These are phyloP conservation scores for Salvia splendens DNA, from an alignment of 257 asterid species.

Conservation along the genomic window DNA sequence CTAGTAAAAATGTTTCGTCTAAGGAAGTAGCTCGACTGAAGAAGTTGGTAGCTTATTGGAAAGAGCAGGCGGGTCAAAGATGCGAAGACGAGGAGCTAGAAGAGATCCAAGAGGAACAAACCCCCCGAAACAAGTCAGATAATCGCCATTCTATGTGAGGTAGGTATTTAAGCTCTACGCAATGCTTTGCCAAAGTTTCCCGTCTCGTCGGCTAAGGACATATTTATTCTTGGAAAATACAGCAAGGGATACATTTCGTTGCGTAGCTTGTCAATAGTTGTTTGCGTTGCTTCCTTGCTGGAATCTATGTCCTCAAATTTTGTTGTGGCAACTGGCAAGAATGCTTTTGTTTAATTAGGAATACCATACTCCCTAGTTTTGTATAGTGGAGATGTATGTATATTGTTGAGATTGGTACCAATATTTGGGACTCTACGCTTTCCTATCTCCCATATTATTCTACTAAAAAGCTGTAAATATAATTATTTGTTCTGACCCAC, in stretches of 20 bases:
- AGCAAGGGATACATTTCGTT: conserved; percentile 16
- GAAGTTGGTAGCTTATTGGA: conserved; percentile 82
- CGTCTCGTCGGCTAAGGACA: conserved; percentile 23
- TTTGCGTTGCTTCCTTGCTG: conserved; percentile 31
- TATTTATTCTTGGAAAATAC: not conserved
- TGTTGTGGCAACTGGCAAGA: conserved; percentile 37
- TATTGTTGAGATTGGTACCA: conserved; percentile 32
- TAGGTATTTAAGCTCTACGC: conserved; percentile 14
- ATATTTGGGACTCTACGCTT: conserved; percentile 28
- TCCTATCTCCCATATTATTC: conserved; percentile 7
- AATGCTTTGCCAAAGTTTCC: conserved; percentile 10
- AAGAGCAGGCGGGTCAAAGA: conserved; percentile 83
- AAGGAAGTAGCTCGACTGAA: conserved; percentile 91
- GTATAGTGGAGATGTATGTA: conserved; percentile 49
- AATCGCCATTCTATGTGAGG: conserved; percentile 73
- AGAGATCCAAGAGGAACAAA: conserved; percentile 80
- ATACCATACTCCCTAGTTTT: conserved; percentile 29
- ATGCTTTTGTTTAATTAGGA: conserved; percentile 25
- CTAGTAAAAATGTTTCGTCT: conserved; percentile 81
- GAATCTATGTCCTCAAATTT: conserved; percentile 35
- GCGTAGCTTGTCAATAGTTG: conserved; percentile 23
- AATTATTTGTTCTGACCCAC: conserved; percentile 11
- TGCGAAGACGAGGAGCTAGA: conserved; percentile 85
- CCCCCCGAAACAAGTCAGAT: conserved; percentile 54
- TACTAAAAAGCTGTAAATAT: conserved; percentile 28